Conservation (phyloP, 129 eudicot species). For the Logfia minima region DNA sequence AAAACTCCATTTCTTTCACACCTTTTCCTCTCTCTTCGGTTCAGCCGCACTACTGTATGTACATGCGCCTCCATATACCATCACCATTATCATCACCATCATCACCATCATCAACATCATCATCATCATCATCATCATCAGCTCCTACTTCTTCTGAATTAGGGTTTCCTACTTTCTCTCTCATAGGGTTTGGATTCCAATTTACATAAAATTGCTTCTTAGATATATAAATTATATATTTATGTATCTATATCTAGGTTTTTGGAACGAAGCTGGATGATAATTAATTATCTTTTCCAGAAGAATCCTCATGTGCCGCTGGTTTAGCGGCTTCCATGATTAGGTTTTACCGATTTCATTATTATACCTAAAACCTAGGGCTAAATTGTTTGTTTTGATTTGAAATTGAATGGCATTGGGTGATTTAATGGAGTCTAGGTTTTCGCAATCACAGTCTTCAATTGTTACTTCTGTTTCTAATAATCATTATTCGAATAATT, state of each 20-base stretch:
- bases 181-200: neutral
- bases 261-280: conserved; percentile 55
- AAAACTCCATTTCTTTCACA: conserved; percentile 34
- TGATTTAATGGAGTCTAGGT: conserved; percentile 87
- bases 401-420: conserved; percentile 87
- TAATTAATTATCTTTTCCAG: conserved; percentile 35
- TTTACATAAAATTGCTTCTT: neutral
- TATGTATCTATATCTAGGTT: conserved; percentile 15
- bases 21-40: conserved; percentile 31
- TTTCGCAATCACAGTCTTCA: conserved; percentile 59
- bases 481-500: conserved; percentile 39
- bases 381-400: neutral
- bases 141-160: conserved; percentile 5
- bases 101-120: conserved; percentile 17
- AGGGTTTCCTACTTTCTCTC: conserved; percentile 30
- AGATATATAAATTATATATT: neutral
- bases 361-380: neutral
- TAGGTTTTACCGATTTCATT: conserved; percentile 8
- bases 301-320: conserved; percentile 65
- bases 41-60: conserved; percentile 33
- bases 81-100: neutral
- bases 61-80: conserved; percentile 25
- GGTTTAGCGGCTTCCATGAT: conserved; percentile 72
- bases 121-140: conserved; percentile 14
- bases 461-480: conserved; percentile 47